Conservation (phyloP, 2,329 filamentous ascomycete species). For the Sarocladium kiliense region DNA sequence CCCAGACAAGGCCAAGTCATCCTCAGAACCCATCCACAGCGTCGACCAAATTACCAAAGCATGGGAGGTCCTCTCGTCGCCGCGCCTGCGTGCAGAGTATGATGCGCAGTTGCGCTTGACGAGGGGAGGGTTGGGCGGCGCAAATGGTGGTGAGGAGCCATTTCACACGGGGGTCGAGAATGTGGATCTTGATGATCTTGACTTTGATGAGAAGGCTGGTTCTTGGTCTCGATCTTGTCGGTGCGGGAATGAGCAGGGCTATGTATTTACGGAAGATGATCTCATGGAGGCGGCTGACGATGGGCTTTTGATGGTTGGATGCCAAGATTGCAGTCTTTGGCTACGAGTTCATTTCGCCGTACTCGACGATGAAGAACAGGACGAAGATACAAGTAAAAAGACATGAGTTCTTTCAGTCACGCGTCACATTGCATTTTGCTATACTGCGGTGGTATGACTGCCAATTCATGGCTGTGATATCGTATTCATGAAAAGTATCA, state of each 20-base stretch:
- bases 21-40: constrained; percentile 31
- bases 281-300: constrained; percentile 53
- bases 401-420: neutral
- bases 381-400: constrained; percentile 12
- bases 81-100: constrained; percentile 41
- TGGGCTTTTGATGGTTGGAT: constrained; percentile 59
- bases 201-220: constrained; percentile 40
- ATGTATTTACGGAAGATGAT: constrained; percentile 52
- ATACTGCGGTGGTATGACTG: neutral
- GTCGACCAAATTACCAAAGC: constrained; percentile 61
- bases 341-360: constrained; percentile 59
- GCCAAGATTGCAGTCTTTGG: constrained; percentile 63
- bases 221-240: constrained; percentile 56
- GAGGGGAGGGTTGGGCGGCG: neutral
- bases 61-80: constrained; percentile 46
- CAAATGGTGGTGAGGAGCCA: constrained; percentile 10
- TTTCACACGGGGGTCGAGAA: constrained; percentile 58
- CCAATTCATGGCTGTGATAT: constrained; percentile 4
- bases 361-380: constrained; percentile 30
- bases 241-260: constrained; percentile 59
- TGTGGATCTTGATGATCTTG: constrained; percentile 61
- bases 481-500: constrained; percentile 23
- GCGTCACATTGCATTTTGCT: too few species aligned
- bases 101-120: constrained; percentile 40
- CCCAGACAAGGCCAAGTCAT: constrained; percentile 48